phyloP scores from a whole-genome alignment of 2,329 filamentous ascomycete genomes.

The Falciphora oryzae region DNA sequence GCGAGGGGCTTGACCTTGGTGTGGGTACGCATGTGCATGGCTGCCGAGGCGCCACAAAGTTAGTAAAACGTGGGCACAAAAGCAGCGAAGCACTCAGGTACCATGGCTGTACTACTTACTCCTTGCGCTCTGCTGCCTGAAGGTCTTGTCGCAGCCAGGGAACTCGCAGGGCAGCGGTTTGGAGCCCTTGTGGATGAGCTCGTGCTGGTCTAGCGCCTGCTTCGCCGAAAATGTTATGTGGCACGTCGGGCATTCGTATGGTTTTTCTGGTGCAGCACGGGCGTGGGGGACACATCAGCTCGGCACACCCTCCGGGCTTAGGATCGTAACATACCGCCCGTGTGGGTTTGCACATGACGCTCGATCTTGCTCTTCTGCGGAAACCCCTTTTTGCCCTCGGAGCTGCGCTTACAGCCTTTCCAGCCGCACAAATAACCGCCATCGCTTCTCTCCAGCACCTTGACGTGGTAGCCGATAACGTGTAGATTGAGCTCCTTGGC shows the following conservation, averaged over 20 bases:
- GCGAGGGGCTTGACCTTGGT: slow-evolving; percentile 58
- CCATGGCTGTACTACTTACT: slow-evolving; percentile 38
- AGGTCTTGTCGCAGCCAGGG: slow-evolving; percentile 47
- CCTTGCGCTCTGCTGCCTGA: slow-evolving; percentile 62
- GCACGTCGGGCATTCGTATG: slow-evolving; percentile 51
- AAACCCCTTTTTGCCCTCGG: slow-evolving; percentile 40
- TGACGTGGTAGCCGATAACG: slow-evolving; percentile 45
- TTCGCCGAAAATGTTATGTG: slow-evolving; percentile 56
- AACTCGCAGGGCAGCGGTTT: slow-evolving; percentile 54
- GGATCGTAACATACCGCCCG: slow-evolving; percentile 45
- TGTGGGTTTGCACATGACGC: slow-evolving; percentile 60
- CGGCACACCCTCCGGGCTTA: neutral
- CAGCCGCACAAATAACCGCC: slow-evolving; percentile 50
- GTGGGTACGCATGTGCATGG: slow-evolving; percentile 63
- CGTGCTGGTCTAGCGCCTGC: slow-evolving; percentile 62
- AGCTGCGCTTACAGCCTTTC: slow-evolving; percentile 47
- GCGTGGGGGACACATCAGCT: slow-evolving; percentile 10
- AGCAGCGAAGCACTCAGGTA: neutral
- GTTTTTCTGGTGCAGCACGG: slow-evolving; percentile 42
- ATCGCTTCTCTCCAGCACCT: slow-evolving; percentile 34
- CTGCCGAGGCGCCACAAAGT: slow-evolving; percentile 27
- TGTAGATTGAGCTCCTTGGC: slow-evolving; percentile 50
- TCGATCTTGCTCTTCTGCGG: slow-evolving; percentile 58
- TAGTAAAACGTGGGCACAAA: neutral
- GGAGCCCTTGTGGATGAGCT: slow-evolving; percentile 60